Base-by-base conservation (phyloP, 768 basidiomycete genomes). In the Hydnomerulius pinastri region DNA sequence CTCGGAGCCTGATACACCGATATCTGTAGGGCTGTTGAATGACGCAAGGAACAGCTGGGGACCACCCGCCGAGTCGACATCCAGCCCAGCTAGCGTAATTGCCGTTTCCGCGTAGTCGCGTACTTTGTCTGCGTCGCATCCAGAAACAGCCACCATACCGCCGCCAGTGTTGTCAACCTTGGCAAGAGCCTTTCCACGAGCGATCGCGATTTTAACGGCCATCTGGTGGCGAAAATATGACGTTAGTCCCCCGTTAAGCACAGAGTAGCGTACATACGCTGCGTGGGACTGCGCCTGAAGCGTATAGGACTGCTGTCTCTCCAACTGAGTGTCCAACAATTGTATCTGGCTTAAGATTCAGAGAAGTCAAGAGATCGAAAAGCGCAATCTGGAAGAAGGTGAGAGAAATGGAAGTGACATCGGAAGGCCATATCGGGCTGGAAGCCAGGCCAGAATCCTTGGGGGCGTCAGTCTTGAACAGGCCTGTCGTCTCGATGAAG, bases 241-340 rank as follows among this genome's bases (percentile, higher is more conserved):
- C 33, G 33, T 35, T 4, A n/a, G n/a, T n/a, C n/a, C n/a, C n/a
- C n/a, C n/a, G n/a, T n/a, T n/a, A n/a, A n/a, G n/a, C n/a, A n/a
- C n/a, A n/a, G 33, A 17, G 33, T 5, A 5, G 12, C 13, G 17
- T 23, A 40, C 38, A 23, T 23, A 23, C 38, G 0, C 64, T 66
- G 42, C 71, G 70, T 0, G 72, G 56, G 2, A 60, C 69, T 4
- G 77, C 74, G 18, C 76, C 75, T 4, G 73, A 75, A 0, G 75
- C 71, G 46, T 76, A 76, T 10, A 78, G 50, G 17, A 77, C 42
- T 0, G 73, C 72, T 0, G 75, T 74, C 53, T 79, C 77, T 10
- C 77, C 77, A 12, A 76, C 75, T n/a, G 77, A 78, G 57, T 78
- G 76, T 0, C 78, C 78, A 6, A 78, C 41, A 13, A 77, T 59